Base-by-base conservation (phyloP, 2,329 filamentous ascomycete species). In the Penicillium sp. region DNA sequence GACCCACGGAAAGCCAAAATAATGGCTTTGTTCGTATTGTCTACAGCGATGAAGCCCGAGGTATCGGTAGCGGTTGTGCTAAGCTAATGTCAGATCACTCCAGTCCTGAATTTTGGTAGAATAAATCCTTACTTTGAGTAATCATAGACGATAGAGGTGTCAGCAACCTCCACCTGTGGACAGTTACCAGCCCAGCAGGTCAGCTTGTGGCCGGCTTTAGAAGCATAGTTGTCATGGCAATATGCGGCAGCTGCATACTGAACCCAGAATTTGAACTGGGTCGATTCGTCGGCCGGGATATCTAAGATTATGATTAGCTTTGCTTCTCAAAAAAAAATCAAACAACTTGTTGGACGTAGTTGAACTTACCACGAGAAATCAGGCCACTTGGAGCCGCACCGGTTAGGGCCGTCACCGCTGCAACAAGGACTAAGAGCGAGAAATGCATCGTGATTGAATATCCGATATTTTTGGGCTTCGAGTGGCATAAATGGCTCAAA, bases 191-290 rank as follows among this genome's bases (percentile, higher is more conserved):
- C 70, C 0, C 69, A 68, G 63, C 83, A 85, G 17, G 69, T 76
- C 42, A 83, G 49, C 59, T 79, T 79, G 12, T 77, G 75, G 53
- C 74, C 75, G n/a, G 76, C 58, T 49, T 67, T 56, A 40, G 74
- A 73, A 47, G 79, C 73, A 68, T 82, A 83, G 72, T 83, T 83
- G 40, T 66, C 67, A 4, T 75, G 68, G 67, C 83, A 85, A 71
- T 84, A 84, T 33, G 82, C 72, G 0, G 83, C 82, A 1, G 81
- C 82, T 3, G 81, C 79, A 70, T 82, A 85, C 63, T 84, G 80
- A 55, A 80, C 78, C 72, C 81, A 82, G 65, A 83, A 79, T 13
- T 75, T 65, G 12, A 84, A 76, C 40, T n/a, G n/a, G n/a, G n/a
- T n/a, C n/a, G n/a, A n/a, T n/a, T n/a, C n/a, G n/a, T n/a, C n/a